phyloP scores from a whole-genome alignment of 2,329 filamentous ascomycete genomes.

The Knoxdaviesia capensis region DNA sequence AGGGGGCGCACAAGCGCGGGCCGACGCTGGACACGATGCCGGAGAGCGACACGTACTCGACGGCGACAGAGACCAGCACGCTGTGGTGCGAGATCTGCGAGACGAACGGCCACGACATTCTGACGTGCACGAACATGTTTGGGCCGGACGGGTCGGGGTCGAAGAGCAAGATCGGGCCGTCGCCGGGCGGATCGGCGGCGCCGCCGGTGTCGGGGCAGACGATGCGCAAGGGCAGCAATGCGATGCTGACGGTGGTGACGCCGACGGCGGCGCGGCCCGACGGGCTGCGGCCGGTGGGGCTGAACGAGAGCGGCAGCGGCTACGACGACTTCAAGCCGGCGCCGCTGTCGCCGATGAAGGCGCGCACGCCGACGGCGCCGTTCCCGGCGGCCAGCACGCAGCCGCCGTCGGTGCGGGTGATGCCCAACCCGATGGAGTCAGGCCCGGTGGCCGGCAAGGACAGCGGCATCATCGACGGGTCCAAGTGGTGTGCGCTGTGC shows the following conservation, averaged over 20 bases:
- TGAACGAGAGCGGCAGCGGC: background rate
- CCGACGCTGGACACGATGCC: conserved; percentile 46
- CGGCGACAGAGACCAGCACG: conserved; percentile 49
- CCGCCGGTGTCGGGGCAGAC: too few species aligned
- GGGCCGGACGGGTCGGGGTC: conserved; percentile 21
- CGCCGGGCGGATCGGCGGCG: conserved; percentile 1
- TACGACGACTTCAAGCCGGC: conserved; percentile 27
- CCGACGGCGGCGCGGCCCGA: conserved; percentile 7
- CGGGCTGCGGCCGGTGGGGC: conserved; percentile 15
- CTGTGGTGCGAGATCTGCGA: conserved; percentile 96
- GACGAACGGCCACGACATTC: conserved; percentile 74
- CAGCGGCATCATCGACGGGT: conserved; percentile 56
- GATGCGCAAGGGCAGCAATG: conserved; percentile 2
- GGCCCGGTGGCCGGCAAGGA: conserved; percentile 60
- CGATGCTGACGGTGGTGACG: conserved; percentile 4
- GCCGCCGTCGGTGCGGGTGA: conserved; percentile 21
- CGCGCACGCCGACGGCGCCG: conserved; percentile 17
- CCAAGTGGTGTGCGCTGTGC: conserved; percentile 94
- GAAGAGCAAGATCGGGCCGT: conserved; percentile 7
- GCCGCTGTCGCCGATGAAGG: conserved; percentile 30
- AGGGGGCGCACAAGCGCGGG: conserved; percentile 26
- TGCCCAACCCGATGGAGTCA: conserved; percentile 42
- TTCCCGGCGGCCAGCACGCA: conserved; percentile 8
- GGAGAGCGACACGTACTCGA: conserved; percentile 50
- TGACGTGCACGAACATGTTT: conserved; percentile 87